phyloP scores from a whole-genome alignment of 257 asterid species.

The Lithospermum erythrorhizon region DNA sequence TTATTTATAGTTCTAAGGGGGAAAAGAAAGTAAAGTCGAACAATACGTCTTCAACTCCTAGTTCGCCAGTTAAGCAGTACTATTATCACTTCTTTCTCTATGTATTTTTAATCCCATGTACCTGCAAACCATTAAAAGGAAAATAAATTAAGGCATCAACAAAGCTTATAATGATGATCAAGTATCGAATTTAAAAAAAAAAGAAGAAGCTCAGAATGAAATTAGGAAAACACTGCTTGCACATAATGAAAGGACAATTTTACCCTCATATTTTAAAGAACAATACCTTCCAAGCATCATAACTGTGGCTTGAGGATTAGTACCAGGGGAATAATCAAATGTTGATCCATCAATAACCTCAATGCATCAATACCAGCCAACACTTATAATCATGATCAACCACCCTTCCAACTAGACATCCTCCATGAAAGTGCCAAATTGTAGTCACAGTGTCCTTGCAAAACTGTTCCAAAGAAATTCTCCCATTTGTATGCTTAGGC shows the following conservation, averaged over 20 bases:
- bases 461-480: slow-evolving; percentile 62
- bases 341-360: background rate
- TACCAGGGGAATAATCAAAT: background rate
- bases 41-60: too few relatives aligned
- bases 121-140: slow-evolving; percentile 24
- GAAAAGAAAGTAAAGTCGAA: too few relatives aligned
- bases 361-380: background rate
- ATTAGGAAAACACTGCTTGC: background rate
- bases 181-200: too few relatives aligned
- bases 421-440: slow-evolving; percentile 94
- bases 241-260: background rate
- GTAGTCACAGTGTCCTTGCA: slow-evolving; percentile 88
- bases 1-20: too few relatives aligned
- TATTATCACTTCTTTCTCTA: slow-evolving; percentile 34
- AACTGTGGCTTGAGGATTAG: background rate
- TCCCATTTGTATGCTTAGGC: slow-evolving; percentile 48
- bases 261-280: background rate
- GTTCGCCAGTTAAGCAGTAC: background rate
- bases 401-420: background rate
- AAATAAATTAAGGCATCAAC: background rate
- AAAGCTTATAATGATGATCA: too few relatives aligned
- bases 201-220: background rate
- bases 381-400: background rate
- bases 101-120: slow-evolving; percentile 66
- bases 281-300: background rate